Evolutionary conservation across 2,329 filamentous ascomycete species (phyloP), one percentile per base, ranked within the genome.

Genomic region (Ceratocystis eucalypticola): DNA sequence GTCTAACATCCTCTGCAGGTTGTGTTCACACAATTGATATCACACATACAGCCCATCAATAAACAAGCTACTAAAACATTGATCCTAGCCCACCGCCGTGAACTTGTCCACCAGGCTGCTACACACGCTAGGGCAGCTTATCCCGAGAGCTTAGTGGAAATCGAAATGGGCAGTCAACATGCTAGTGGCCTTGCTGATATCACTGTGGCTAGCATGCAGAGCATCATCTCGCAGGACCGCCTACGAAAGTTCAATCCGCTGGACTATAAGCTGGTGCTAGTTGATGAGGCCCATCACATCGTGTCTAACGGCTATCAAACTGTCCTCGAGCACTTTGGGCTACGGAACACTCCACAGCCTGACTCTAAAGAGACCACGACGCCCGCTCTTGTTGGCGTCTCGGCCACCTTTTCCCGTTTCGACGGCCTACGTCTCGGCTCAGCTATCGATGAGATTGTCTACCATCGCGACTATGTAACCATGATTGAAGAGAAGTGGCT

Each of bases 231-330:
- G 4, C 83, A 84, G 12, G 83, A 87, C 64, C 84, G 94, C 1
- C 80, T 97, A n/a, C 73, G 75, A 45, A 96, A 96, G 73, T 97
- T 93, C 71, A 84, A 95, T 70, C 88, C 91, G 0, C 75, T 75
- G 0, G 79, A 78, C 6, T 97, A 93, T 79, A 99, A 99, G 76
- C 83, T 99, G 0, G 78, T 99, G 0, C 81, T 99, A 2, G 93
- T 99, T 3, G 94, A 99, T 70, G 94, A 99, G 76, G 94, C 93
- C 3, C 94, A 99, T 74, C 94, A 99, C 75, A 96, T 97, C 65
- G 92, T 96, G 57, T 89, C 94, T 0, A 81, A 84, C 1, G 85
- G 86, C 6, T 97, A 97, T 72, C 80, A 95, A 69, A 81, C 82
- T 53, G 82, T 86, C 0, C 78, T 99, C 61, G 78, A 82, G n/a